Base-by-base conservation (phyloP, 2,329 filamentous ascomycete genomes). In the Paracoccidioides brasiliensis region DNA sequence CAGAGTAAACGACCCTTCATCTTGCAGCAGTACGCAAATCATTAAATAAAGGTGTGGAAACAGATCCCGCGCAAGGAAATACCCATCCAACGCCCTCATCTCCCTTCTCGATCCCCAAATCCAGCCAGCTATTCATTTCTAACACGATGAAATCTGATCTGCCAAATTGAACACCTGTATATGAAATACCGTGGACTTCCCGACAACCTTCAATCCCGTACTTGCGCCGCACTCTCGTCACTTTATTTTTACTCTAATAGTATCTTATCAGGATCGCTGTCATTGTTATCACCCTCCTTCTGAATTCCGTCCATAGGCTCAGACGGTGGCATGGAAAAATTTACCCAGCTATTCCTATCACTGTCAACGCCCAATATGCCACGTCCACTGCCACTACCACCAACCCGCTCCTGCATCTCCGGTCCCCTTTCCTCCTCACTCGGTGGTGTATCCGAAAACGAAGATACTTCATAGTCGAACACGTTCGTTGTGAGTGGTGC, bases 401-500 rank as follows among this genome's bases (percentile, higher is more conserved):
- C 33, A 3, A 5, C 46, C 56, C 62, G 68, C 61, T 75, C 70
- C 56, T 69, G 61, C 72, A 74, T 73, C 60, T 74, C 72, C 53
- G 68, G 67, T 9, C 59, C 63, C 28, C 59, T 56, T 3, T 54
- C 60, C 70, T 70, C 53, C 15, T 52, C 40, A 37, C 50, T 49
- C 10, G 50, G 37, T 5, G 50, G 37, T 12, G 42, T 44, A n/a
- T 54, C 43, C 5, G 41, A 32, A 53, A 72, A 73, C 6, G 63
- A 65, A 12, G 67, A 62, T 8, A 70, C 66, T 56, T 72, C 65
- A 41, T 70, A 71, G 57, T 71, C 70, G 51, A 70, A 70, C 2
- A 70, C 68, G 52, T 72, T 71, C 49, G 14, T 49, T n/a, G 22
- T 9, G 49, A 6, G 30, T 22, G 4, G 9, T 15, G 14, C 2